Evolutionary conservation across 805 yeast species (phyloP).

Genomic region (Saccharomycopsis fodiens): DNA sequence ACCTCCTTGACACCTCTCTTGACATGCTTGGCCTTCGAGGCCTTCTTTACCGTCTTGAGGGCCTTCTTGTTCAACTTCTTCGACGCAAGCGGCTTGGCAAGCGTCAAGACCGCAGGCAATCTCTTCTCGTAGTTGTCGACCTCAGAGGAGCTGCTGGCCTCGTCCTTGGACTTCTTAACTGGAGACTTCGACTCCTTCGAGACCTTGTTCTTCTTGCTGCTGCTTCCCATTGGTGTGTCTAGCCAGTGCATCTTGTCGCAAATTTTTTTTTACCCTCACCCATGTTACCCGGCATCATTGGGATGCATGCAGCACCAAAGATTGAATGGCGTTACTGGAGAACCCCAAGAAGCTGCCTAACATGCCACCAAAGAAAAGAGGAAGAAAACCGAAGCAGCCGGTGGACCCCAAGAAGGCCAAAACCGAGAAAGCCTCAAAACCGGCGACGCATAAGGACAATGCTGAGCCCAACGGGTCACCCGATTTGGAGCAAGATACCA

Average conservation of each 20-base stretch:
- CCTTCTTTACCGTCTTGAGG: slow-evolving; percentile 92
- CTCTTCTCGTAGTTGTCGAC: slow-evolving; percentile 84
- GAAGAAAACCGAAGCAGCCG: slow-evolving; percentile 1
- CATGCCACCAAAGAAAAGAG: slow-evolving; percentile 10
- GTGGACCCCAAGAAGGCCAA: not conserved
- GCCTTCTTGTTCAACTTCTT: slow-evolving; percentile 94
- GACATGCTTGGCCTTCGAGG: slow-evolving; percentile 96
- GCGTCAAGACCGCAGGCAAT: slow-evolving; percentile 82
- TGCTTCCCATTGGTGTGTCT: slow-evolving; percentile 16
- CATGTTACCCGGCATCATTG: not conserved
- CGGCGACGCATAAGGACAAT: not conserved
- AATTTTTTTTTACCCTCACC: not conserved
- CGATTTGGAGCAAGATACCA: not conserved
- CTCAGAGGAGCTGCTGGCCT: slow-evolving; percentile 29
- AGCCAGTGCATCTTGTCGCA: not conserved
- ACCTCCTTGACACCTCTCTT: slow-evolving; percentile 99
- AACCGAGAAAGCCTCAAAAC: not conserved
- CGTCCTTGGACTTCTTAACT: slow-evolving; percentile 10
- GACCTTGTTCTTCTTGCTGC: slow-evolving; percentile 15
- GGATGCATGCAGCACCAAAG: no score
- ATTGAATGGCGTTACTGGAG: no score
- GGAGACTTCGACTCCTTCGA: slow-evolving; percentile 17
- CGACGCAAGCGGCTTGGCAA: slow-evolving; percentile 92
- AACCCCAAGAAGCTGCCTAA: no score
- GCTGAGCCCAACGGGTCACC: no score